A percentile compares a stretch with the other conserved stretches of the same genome.
Evolutionary conservation across 2,329 filamentous ascomycete species (phyloP).

Genomic region (Fusarium sp.): DNA sequence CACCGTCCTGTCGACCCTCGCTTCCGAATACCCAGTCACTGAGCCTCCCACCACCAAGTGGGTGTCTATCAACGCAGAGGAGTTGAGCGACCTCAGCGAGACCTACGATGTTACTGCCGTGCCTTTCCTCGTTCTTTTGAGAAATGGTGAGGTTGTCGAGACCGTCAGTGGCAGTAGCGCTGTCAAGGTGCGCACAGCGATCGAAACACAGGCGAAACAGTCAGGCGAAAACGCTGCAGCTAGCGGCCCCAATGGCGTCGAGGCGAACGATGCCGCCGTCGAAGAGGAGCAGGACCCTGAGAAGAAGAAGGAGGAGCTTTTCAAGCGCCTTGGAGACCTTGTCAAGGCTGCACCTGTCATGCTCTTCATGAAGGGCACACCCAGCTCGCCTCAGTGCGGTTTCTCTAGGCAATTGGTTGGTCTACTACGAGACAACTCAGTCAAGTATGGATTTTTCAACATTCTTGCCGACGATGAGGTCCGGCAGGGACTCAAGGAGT

Average conservation of each 20-base stretch:
- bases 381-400: slow-evolving; percentile 86
- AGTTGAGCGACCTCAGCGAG: slow-evolving; percentile 91
- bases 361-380: slow-evolving; percentile 99
- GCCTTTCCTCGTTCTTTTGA: slow-evolving; percentile 87
- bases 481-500: slow-evolving; percentile 94
- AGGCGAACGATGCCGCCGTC: slow-evolving; percentile 53
- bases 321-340: slow-evolving; percentile 82
- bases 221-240: slow-evolving; percentile 50
- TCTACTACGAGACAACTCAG: slow-evolving; percentile 86
- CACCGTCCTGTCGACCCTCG: slow-evolving; percentile 85
- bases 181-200: slow-evolving; percentile 82
- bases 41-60: slow-evolving; percentile 78
- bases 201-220: slow-evolving; percentile 81
- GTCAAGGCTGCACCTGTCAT: slow-evolving; percentile 97
- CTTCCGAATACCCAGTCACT: slow-evolving; percentile 82
- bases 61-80: slow-evolving; percentile 93
- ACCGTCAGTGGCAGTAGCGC: slow-evolving; percentile 92
- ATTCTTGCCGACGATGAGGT: slow-evolving; percentile 98
- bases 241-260: slow-evolving; percentile 52
- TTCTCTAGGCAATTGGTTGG: slow-evolving; percentile 92
- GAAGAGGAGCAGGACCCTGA: slow-evolving; percentile 67
- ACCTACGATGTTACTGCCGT: slow-evolving; percentile 94
- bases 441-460: slow-evolving; percentile 99
- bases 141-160: slow-evolving; percentile 80
- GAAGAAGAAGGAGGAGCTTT: slow-evolving; percentile 84